Evolutionary conservation across 805 yeast species (phyloP).

Genomic region (Hanseniaspora thailandica): DNA sequence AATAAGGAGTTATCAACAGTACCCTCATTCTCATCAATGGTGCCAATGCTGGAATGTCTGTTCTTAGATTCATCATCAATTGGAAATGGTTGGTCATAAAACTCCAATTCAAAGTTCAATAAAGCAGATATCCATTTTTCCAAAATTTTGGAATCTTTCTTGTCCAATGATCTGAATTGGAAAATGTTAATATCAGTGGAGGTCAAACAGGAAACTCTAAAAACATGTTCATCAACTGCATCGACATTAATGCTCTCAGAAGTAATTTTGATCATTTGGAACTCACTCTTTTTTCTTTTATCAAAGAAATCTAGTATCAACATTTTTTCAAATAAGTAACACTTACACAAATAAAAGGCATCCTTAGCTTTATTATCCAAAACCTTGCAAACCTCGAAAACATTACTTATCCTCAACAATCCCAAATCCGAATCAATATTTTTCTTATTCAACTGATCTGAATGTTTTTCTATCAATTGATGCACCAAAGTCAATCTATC

Average conservation of each 20-base stretch:
- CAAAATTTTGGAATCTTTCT: slow-evolving; percentile 25
- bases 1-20: neutral
- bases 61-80: slow-evolving; percentile 19
- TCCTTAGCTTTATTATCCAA: slow-evolving; percentile 19
- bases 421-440: slow-evolving; percentile 29
- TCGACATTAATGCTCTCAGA: slow-evolving; percentile 21
- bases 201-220: slow-evolving; percentile 18
- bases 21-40: slow-evolving; percentile 12
- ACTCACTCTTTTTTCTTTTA: neutral
- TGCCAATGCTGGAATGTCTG: slow-evolving; percentile 12
- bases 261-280: slow-evolving; percentile 13
- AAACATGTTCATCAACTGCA: slow-evolving; percentile 18
- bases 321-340: slow-evolving; percentile 28
- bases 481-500: slow-evolving; percentile 24
- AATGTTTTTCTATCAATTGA: slow-evolving; percentile 19
- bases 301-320: slow-evolving; percentile 2
- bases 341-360: slow-evolving; percentile 23
- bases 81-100: slow-evolving; percentile 25
- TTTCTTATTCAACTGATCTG: slow-evolving; percentile 20
- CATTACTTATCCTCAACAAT: slow-evolving; percentile 29
- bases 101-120: slow-evolving; percentile 27
- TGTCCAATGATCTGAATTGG: slow-evolving; percentile 23
- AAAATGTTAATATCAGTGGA: slow-evolving; percentile 18
- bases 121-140: slow-evolving; percentile 35
- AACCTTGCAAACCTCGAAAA: slow-evolving; percentile 23